Conservation (phyloP, 129 eudicot genomes). For the Artemisia tridentata region DNA sequence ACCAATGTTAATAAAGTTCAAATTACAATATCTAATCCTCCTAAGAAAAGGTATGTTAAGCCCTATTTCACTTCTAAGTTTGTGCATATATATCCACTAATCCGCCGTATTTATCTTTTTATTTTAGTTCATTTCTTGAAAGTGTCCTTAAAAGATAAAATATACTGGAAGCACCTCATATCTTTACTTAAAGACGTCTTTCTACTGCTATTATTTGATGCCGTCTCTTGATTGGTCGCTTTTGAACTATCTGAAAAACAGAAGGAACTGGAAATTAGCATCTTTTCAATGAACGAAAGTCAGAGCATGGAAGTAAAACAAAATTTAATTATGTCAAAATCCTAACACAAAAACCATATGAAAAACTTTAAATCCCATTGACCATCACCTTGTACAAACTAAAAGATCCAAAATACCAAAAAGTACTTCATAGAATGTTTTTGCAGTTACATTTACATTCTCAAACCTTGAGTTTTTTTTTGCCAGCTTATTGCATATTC, state of each 20-base stretch:
- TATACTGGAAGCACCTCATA: slow-evolving; percentile 45
- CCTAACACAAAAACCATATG: too few species aligned
- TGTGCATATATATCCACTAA: background rate
- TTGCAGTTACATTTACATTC: slow-evolving; percentile 2
- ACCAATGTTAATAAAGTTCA: slow-evolving; percentile 22
- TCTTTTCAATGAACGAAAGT: background rate
- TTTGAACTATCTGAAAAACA: slow-evolving; percentile 57
- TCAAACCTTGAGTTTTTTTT: background rate
- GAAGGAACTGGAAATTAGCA: slow-evolving; percentile 13
- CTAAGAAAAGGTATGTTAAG: slow-evolving; percentile 19
- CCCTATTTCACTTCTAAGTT: slow-evolving; percentile 1
- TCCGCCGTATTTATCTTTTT: too few species aligned
- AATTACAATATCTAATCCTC: slow-evolving; percentile 15
- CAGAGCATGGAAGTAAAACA: slow-evolving; percentile 3
- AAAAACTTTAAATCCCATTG: background rate
- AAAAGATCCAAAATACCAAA: slow-evolving; percentile 8
- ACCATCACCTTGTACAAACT: background rate
- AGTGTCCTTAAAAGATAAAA: background rate
- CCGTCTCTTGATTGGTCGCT: slow-evolving; percentile 39
- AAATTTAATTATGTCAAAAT: background rate
- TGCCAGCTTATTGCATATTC: background rate
- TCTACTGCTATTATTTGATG: slow-evolving; percentile 35
- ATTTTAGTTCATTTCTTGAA: background rate
- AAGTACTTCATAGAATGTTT: background rate
- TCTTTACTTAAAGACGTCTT: slow-evolving; percentile 29